phyloP scores from a whole-genome alignment of 805 yeast genomes.

The Scheffersomyces lignosus region DNA sequence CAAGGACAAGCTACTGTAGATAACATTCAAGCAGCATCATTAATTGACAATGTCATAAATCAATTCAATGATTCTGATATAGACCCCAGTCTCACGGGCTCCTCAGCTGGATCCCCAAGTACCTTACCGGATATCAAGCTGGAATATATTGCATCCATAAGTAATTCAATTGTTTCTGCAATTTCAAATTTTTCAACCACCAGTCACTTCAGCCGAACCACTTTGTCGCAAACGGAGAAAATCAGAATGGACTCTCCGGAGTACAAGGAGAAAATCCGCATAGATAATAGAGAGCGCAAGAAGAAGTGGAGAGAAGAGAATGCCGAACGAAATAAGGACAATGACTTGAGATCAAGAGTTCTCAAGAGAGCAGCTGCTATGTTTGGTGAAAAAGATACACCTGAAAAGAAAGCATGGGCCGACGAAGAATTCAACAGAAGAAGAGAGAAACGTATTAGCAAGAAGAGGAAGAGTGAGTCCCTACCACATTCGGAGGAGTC shows the following conservation, averaged over 20 bases:
- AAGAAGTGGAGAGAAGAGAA: constrained; percentile 84
- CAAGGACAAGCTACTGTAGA: constrained; percentile 11
- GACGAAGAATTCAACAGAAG: constrained; percentile 69
- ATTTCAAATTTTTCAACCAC: constrained; percentile 22
- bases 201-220: constrained; percentile 14
- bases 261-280: constrained; percentile 55
- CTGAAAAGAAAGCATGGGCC: constrained; percentile 65
- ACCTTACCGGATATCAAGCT: constrained; percentile 1
- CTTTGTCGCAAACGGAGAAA: constrained; percentile 19
- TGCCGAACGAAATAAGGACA: constrained; percentile 78
- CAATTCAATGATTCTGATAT: constrained; percentile 12
- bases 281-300: constrained; percentile 75
- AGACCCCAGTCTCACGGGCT: constrained; percentile 4
- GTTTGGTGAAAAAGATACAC: constrained; percentile 62
- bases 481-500: constrained; percentile 6
- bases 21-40: constrained; percentile 18
- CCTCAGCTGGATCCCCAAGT: neutral
- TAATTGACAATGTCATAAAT: constrained; percentile 24
- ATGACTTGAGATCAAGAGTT: constrained; percentile 79
- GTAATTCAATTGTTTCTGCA: constrained; percentile 20
- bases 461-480: constrained; percentile 20
- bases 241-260: constrained; percentile 34
- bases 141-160: constrained; percentile 1
- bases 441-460: constrained; percentile 56
- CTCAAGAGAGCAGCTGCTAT: constrained; percentile 65